A percentile compares a stretch with the other conserved stretches of the same genome.
These are phyloP conservation scores for Pseudomassariella vexata DNA, from an alignment of 2,329 filamentous ascomycete species.

Conservation along the genomic window DNA sequence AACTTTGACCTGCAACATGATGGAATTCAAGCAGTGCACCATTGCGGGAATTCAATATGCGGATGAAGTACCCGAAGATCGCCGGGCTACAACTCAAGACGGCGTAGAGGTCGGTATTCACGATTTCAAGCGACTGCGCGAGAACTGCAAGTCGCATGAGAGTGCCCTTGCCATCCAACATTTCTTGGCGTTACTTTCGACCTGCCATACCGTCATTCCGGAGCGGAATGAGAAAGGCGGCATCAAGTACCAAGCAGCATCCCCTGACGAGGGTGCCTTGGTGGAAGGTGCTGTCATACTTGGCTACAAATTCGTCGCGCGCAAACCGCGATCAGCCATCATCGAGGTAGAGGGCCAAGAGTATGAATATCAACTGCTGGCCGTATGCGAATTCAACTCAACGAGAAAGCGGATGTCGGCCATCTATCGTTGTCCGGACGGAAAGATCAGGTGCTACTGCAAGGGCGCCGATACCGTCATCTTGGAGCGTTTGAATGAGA, in stretches of 20 bases:
- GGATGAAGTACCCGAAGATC: slow-evolving; percentile 86
- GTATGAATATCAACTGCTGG: slow-evolving; percentile 81
- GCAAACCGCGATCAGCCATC: slow-evolving; percentile 83
- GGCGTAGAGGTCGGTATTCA: slow-evolving; percentile 74
- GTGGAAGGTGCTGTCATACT: slow-evolving; percentile 83
- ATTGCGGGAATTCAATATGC: slow-evolving; percentile 94
- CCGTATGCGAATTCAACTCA: slow-evolving; percentile 99
- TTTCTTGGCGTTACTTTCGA: slow-evolving; percentile 80
- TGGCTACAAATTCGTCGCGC: slow-evolving; percentile 84
- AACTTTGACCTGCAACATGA: slow-evolving; percentile 94
- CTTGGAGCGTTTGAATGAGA: slow-evolving; percentile 75
- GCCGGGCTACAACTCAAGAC: slow-evolving; percentile 72
- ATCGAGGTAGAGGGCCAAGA: slow-evolving; percentile 70
- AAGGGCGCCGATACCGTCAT: slow-evolving; percentile 99
- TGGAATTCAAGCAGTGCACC: slow-evolving; percentile 95
- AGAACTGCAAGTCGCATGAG: slow-evolving; percentile 59
- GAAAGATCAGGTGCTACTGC: slow-evolving; percentile 87
- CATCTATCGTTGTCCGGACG: slow-evolving; percentile 93
- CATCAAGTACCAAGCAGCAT: slow-evolving; percentile 97
- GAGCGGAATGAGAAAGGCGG: slow-evolving; percentile 74
- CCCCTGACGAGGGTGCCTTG: slow-evolving; percentile 93
- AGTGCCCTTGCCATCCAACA: slow-evolving; percentile 58
- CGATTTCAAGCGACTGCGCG: slow-evolving; percentile 70
- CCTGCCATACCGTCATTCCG: slow-evolving; percentile 96
- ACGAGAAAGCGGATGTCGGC: slow-evolving; percentile 97